These are phyloP conservation scores for Metarhizium album DNA, from an alignment of 2,329 filamentous ascomycete species.

Conservation along the genomic window DNA sequence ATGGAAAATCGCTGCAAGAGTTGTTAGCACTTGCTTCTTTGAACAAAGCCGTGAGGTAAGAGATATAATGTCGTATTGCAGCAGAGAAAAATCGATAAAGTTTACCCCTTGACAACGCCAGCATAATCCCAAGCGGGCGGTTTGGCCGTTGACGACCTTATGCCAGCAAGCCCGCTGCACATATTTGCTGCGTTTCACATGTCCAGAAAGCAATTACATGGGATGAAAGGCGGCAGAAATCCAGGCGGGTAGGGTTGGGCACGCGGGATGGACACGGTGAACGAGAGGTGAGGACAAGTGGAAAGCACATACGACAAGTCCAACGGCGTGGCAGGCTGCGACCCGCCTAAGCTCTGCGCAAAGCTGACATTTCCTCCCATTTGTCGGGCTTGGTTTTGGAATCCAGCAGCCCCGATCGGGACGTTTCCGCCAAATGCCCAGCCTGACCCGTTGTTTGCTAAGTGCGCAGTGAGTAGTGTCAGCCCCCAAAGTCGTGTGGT, in stretches of 20 bases:
- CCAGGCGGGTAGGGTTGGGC: neutral
- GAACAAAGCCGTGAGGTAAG: neutral
- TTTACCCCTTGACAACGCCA: slow-evolving; percentile 22
- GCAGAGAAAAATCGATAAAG: slow-evolving; percentile 1
- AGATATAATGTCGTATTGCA: neutral
- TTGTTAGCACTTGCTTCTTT: neutral
- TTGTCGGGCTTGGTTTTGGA: slow-evolving; percentile 43
- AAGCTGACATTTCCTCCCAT: slow-evolving; percentile 52
- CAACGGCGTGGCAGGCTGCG: slow-evolving; percentile 49
- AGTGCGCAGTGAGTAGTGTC: slow-evolving; percentile 3
- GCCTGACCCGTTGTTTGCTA: slow-evolving; percentile 41
- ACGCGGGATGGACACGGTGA: neutral
- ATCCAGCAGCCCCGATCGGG: slow-evolving; percentile 46
- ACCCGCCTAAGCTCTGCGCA: slow-evolving; percentile 53
- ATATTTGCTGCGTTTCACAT: neutral
- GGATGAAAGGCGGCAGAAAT: neutral
- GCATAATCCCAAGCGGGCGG: slow-evolving; percentile 16
- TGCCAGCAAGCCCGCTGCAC: slow-evolving; percentile 7
- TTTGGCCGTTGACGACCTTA: slow-evolving; percentile 4
- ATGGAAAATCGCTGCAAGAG: slow-evolving; percentile 49
- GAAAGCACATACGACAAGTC: slow-evolving; percentile 50
- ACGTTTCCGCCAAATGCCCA: slow-evolving; percentile 54
- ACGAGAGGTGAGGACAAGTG: slow-evolving; percentile 1
- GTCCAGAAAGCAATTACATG: neutral
- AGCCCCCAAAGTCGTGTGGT: neutral